phyloP scores from a whole-genome alignment of 75 land plant species.

The Pinus albicaulis region DNA sequence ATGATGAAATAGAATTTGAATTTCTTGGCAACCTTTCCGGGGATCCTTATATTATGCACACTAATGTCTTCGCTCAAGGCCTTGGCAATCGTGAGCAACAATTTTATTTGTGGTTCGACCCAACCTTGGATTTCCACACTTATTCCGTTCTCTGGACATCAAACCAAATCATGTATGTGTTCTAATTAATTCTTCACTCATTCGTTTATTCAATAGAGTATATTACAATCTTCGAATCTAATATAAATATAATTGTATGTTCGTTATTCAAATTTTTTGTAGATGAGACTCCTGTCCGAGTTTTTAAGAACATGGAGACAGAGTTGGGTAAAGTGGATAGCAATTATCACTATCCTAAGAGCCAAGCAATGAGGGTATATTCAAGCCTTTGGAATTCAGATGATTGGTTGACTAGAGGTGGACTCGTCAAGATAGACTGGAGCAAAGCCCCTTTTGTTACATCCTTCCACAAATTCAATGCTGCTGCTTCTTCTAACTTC shows the following conservation, averaged over 20 bases:
- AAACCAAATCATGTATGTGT: conserved; percentile 22
- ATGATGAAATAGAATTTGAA: conserved; percentile 82
- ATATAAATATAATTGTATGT: neutral
- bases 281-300: conserved; percentile 45
- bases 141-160: conserved; percentile 46
- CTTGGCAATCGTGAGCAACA: conserved; percentile 61
- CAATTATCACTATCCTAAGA: neutral
- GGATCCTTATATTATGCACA: conserved; percentile 71
- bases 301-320: conserved; percentile 22
- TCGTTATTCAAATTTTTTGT: conserved; percentile 34
- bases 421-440: neutral
- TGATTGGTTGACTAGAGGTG: conserved; percentile 19
- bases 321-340: conserved; percentile 10
- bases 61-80: conserved; percentile 73
- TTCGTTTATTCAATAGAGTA: too few species aligned
- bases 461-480: neutral
- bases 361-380: neutral
- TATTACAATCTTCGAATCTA: too few species aligned
- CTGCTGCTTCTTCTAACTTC: too few species aligned
- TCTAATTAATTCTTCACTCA: too few species aligned
- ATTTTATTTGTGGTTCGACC: conserved; percentile 81
- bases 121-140: conserved; percentile 50
- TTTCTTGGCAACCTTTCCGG: conserved; percentile 64
- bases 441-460: neutral
- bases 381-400: conserved; percentile 11